These are phyloP conservation scores for Aegilops umbellulata DNA, from an alignment of 176 grass and related monocot species.

Conservation along the genomic window DNA sequence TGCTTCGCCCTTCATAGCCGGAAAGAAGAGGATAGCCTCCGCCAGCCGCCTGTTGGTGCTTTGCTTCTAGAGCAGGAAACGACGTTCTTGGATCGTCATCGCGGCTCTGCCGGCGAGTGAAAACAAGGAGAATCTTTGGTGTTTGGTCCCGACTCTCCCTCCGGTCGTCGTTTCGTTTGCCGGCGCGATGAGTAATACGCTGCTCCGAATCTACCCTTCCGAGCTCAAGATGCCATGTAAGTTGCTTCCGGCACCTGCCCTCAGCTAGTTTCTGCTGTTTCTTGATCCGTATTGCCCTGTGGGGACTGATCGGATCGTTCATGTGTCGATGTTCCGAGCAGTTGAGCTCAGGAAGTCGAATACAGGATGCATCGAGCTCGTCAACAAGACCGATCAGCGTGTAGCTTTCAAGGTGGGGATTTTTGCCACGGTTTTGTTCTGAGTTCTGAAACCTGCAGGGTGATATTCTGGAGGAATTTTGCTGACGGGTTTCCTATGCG, in stretches of 20 bases:
- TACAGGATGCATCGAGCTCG: constrained; percentile 67
- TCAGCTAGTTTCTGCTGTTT: constrained; percentile 15
- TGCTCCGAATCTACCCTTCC: constrained; percentile 83
- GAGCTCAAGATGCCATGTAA: constrained; percentile 92
- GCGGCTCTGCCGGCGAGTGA: background rate
- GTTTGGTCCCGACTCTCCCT: background rate
- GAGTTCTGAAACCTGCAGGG: background rate
- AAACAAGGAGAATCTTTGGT: background rate
- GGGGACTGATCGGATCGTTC: constrained; percentile 23
- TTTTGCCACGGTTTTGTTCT: background rate
- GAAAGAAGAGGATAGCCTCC: background rate
- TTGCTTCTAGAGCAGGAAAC: constrained; percentile 37
- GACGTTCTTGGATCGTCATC: constrained; percentile 9
- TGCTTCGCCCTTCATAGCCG: background rate
- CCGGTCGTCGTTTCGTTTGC: background rate
- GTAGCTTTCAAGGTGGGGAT: constrained; percentile 84
- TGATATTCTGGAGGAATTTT: background rate
- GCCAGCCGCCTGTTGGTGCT: background rate
- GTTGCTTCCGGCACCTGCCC: background rate
- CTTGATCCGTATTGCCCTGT: background rate
- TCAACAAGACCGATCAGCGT: constrained; percentile 77
- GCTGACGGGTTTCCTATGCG: background rate
- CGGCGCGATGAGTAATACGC: constrained; percentile 64
- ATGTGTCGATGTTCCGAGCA: constrained; percentile 22
- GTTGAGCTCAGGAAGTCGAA: constrained; percentile 74